Percentiles rank a stretch among this genome's conserved stretches.
These are phyloP conservation scores for Cyberlindnera amylophila DNA, from an alignment of 805 yeast genomes.

Conservation along the genomic window DNA sequence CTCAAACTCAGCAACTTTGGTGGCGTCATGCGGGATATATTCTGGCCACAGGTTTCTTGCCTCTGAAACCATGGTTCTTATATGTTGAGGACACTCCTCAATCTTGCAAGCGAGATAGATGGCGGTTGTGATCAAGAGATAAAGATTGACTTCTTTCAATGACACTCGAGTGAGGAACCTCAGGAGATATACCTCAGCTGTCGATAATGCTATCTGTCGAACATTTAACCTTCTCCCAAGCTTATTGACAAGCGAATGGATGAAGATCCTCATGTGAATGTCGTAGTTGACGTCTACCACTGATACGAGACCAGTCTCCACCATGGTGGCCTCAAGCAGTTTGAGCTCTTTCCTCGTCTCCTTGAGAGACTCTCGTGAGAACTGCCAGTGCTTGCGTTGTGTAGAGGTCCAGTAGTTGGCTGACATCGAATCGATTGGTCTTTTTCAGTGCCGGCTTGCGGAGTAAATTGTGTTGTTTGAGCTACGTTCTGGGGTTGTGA, in stretches of 20 bases:
- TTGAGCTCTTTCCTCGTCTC: slow-evolving; percentile 40
- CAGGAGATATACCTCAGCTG: slow-evolving; percentile 83
- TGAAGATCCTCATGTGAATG: slow-evolving; percentile 66
- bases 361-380: slow-evolving; percentile 55
- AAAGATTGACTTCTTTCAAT: slow-evolving; percentile 77
- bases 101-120: slow-evolving; percentile 88
- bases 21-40: slow-evolving; percentile 84
- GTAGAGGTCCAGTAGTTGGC: slow-evolving; percentile 88
- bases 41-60: slow-evolving; percentile 94
- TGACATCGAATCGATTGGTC: slow-evolving; percentile 40
- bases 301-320: slow-evolving; percentile 36
- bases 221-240: slow-evolving; percentile 75
- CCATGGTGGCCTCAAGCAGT: slow-evolving; percentile 36
- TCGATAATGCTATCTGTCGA: slow-evolving; percentile 80
- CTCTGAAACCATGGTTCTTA: slow-evolving; percentile 75
- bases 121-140: slow-evolving; percentile 77
- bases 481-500: background rate
- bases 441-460: too few relatives aligned
- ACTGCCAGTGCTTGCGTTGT: slow-evolving; percentile 79
- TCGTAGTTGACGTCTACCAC: slow-evolving; percentile 38
- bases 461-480: background rate
- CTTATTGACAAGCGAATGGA: slow-evolving; percentile 71
- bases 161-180: slow-evolving; percentile 72
- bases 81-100: slow-evolving; percentile 94
- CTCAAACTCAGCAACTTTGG: slow-evolving; percentile 92